Conservation (phyloP, 2,329 filamentous ascomycete species). For the Diplodia corticola region DNA sequence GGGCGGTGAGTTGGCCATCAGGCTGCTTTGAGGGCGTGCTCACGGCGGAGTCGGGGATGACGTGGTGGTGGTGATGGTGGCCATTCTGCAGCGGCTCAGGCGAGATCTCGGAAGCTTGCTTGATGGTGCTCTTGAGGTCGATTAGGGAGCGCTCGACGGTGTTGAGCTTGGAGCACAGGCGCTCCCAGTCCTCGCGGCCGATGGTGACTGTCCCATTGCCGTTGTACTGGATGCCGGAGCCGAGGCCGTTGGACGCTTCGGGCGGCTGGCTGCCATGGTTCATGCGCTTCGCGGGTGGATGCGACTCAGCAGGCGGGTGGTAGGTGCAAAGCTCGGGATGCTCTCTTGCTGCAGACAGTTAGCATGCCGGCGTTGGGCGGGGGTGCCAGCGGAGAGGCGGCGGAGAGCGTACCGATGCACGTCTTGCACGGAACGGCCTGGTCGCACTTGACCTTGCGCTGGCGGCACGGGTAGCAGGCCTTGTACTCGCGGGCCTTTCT, state of each 20-base stretch:
- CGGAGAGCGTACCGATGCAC: constrained; percentile 42
- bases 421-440: constrained; percentile 51
- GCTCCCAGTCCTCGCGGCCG: constrained; percentile 48
- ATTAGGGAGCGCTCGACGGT: constrained; percentile 49
- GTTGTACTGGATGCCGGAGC: constrained; percentile 27
- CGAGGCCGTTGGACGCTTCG: constrained; percentile 11
- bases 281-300: constrained; percentile 43
- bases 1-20: constrained; percentile 46
- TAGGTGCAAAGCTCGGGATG: constrained; percentile 53
- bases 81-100: constrained; percentile 28
- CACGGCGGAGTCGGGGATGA: constrained; percentile 35
- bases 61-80: constrained; percentile 23
- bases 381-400: not conserved
- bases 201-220: constrained; percentile 43
- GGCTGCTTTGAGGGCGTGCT: constrained; percentile 36
- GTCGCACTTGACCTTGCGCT: constrained; percentile 51
- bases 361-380: not conserved
- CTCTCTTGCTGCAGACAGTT: constrained; percentile 36
- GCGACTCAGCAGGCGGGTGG: constrained; percentile 42
- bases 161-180: constrained; percentile 50
- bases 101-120: constrained; percentile 35
- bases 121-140: constrained; percentile 45
- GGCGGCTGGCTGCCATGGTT: constrained; percentile 9
- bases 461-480: constrained; percentile 51
- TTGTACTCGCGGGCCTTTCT: constrained; percentile 55